Percentiles rank a stretch among this genome's conserved stretches.
Evolutionary conservation across 345 rosid genomes (phyloP).

Genomic region (Nephelium lappaceum): DNA sequence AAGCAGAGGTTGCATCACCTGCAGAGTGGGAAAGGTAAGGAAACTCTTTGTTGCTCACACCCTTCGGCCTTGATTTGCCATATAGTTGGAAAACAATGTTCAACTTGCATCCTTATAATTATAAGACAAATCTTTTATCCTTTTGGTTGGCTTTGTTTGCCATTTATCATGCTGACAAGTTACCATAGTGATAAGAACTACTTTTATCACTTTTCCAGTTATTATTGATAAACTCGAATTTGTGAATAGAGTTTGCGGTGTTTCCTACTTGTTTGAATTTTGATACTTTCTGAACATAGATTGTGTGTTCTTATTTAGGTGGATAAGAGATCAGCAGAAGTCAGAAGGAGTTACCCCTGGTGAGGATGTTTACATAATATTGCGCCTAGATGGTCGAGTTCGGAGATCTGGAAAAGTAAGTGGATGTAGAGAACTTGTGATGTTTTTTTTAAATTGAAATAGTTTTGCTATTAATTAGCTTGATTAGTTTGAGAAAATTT

Average conservation of each 20-base stretch:
- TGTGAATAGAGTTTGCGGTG: not conserved
- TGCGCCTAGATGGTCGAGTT: constrained; percentile 95
- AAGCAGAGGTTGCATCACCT: constrained; percentile 71
- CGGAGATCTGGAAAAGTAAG: constrained; percentile 89
- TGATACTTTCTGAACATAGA: constrained; percentile 17
- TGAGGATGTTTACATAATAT: constrained; percentile 82
- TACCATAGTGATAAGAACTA: not conserved
- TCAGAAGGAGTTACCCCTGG: constrained; percentile 89
- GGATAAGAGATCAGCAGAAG: constrained; percentile 89
- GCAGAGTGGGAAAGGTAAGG: constrained; percentile 89
- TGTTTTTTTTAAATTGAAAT: not conserved
- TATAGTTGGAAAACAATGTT: not conserved
- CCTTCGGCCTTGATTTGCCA: not conserved
- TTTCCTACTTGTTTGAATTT: constrained; percentile 7
- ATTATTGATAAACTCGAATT: constrained; percentile 1
- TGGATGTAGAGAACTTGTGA: constrained; percentile 10
- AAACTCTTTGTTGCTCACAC: constrained; percentile 10
- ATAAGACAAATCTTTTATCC: not conserved
- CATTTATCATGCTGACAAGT: not conserved
- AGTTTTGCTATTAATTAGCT: not conserved
- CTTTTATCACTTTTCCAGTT: not conserved
- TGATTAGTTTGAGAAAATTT: not conserved
- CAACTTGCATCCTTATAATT: not conserved
- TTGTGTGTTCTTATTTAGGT: constrained; percentile 47
- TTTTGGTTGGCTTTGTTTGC: not conserved